phyloP scores from a whole-genome alignment of 2,329 filamentous ascomycete genomes.

The Penicillium brevicompactum region DNA sequence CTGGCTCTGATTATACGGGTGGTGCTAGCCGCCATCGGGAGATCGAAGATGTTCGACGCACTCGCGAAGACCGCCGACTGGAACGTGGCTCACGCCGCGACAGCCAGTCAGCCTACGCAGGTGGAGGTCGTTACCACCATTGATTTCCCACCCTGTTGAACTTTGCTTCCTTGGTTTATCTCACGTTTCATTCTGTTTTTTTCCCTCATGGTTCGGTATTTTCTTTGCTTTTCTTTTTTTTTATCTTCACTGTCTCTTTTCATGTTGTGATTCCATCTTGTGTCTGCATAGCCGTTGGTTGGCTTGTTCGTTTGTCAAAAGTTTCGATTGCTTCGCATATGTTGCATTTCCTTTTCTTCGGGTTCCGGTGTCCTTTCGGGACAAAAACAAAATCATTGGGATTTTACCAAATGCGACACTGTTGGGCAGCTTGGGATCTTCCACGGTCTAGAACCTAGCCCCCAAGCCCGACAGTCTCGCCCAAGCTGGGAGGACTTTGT shows the following conservation, averaged over 20 bases:
- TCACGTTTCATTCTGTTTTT: background rate
- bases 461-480: background rate
- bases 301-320: conserved; percentile 20
- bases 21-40: conserved; percentile 31
- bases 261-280: conserved; percentile 10
- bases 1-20: conserved; percentile 35
- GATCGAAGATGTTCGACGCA: conserved; percentile 35
- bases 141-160: conserved; percentile 2
- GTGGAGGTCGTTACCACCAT: conserved; percentile 20
- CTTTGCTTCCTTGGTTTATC: background rate
- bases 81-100: conserved; percentile 42
- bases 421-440: background rate
- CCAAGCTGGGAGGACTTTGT: conserved; percentile 24
- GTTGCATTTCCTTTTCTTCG: conserved; percentile 4
- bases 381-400: conserved; percentile 14
- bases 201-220: conserved; percentile 7
- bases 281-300: conserved; percentile 11
- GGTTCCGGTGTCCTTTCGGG: conserved; percentile 18
- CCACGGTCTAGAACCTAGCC: background rate
- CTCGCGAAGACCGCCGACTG: conserved; percentile 38
- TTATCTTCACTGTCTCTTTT: conserved; percentile 5
- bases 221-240: conserved; percentile 4
- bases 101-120: conserved; percentile 42
- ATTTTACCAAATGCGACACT: conserved; percentile 3
- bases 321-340: conserved; percentile 14